These are phyloP conservation scores for Chionographis japonica DNA, from an alignment of 106 monocot species.

Conservation along the genomic window DNA sequence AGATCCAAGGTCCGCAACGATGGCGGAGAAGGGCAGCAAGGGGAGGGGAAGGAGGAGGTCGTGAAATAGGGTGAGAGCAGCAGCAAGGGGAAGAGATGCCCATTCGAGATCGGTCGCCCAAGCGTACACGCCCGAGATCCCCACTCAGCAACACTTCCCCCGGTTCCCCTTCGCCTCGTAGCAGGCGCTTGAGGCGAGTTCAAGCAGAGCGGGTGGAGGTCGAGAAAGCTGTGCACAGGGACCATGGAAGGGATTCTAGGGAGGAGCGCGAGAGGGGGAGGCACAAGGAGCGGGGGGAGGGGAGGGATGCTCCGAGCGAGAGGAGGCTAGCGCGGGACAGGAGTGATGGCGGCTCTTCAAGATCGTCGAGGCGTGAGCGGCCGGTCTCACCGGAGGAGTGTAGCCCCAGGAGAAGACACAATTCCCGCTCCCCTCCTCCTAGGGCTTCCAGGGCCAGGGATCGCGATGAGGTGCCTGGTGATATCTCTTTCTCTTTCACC, in stretches of 20 bases:
- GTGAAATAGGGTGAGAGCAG: conserved; percentile 24
- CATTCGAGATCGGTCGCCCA: conserved; percentile 20
- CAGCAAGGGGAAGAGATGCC: conserved; percentile 19
- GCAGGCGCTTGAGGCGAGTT: conserved; percentile 33
- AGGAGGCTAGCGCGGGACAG: conserved; percentile 17
- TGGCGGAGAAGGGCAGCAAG: no score
- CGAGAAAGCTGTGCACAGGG: conserved; percentile 12
- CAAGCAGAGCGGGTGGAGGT: conserved; percentile 18
- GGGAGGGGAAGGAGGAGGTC: conserved; percentile 8
- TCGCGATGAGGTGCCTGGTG: conserved; percentile 84
- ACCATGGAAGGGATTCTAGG: conserved; percentile 11
- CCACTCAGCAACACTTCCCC: conserved; percentile 14
- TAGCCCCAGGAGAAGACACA: conserved; percentile 24
- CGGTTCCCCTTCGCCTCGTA: conserved; percentile 39
- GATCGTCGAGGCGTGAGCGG: conserved; percentile 34
- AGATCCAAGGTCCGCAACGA: no score
- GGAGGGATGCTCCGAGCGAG: conserved; percentile 18
- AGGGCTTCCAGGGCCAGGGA: conserved; percentile 28
- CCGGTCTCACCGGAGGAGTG: conserved; percentile 41
- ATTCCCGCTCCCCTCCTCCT: conserved; percentile 47
- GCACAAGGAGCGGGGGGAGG: conserved; percentile 20
- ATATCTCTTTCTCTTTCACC: conserved; percentile 36
- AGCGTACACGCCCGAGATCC: conserved; percentile 10
- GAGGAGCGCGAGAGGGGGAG: conserved; percentile 29
- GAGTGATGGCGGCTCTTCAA: conserved; percentile 24